These are phyloP conservation scores for Danielozyma ontarioensis DNA, from an alignment of 805 yeast species.

Conservation along the genomic window DNA sequence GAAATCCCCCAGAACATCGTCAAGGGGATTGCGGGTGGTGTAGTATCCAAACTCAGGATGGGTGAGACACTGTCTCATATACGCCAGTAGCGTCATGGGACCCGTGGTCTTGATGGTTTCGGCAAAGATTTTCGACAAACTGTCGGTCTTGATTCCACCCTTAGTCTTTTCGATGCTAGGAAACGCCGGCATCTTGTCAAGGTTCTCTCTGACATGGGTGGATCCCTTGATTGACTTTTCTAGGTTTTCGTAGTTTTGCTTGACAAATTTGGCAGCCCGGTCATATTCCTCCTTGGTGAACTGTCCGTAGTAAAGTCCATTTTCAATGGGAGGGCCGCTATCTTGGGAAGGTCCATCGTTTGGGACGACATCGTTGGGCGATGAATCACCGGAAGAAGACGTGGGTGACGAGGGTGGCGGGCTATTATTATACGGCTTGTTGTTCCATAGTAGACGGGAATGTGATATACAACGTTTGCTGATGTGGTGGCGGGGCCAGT, in stretches of 20 bases:
- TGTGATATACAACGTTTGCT: too few relatives aligned
- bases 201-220: conserved; percentile 28
- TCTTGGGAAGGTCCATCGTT: too few relatives aligned
- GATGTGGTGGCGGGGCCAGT: too few relatives aligned
- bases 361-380: too few relatives aligned
- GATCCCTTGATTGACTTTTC: conserved; percentile 35
- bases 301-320: conserved; percentile 28
- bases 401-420: too few relatives aligned
- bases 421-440: too few relatives aligned
- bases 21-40: conserved; percentile 71
- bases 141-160: conserved; percentile 9
- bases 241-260: conserved; percentile 24
- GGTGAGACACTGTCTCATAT: conserved; percentile 76
- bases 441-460: too few relatives aligned
- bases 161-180: conserved; percentile 13
- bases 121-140: conserved; percentile 33
- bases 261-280: conserved; percentile 29
- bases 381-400: too few relatives aligned
- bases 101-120: conserved; percentile 64
- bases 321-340: conserved; percentile 17
- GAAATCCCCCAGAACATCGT: conserved; percentile 61
- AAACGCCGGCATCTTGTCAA: conserved; percentile 32
- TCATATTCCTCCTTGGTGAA: conserved; percentile 36
- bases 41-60: conserved; percentile 78
- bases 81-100: conserved; percentile 66